phyloP scores from a whole-genome alignment of 169 alveolate genomes.

The Plasmodium vivax region DNA sequence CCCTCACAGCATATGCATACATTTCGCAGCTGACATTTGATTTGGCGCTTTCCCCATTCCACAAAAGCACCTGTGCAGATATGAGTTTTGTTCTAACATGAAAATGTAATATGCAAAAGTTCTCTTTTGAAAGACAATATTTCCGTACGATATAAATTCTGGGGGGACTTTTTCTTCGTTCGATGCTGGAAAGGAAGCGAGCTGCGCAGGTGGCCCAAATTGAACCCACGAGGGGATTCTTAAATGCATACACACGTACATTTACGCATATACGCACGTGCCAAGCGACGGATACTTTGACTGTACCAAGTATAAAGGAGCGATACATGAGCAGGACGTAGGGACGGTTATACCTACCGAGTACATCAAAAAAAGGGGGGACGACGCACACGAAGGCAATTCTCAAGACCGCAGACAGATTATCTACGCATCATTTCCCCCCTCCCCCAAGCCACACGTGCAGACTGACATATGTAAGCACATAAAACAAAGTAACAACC shows the following conservation, averaged over 20 bases:
- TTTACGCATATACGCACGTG: neutral
- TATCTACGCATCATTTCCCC: neutral
- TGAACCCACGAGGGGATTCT: neutral
- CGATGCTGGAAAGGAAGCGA: neutral
- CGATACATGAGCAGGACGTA: neutral
- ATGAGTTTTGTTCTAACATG: constrained; percentile 6
- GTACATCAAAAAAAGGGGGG: neutral
- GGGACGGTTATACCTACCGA: neutral
- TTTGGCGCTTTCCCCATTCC: neutral
- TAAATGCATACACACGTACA: neutral
- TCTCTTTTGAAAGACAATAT: constrained; percentile 15
- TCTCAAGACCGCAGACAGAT: neutral
- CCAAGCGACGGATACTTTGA: neutral
- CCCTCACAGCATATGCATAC: neutral
- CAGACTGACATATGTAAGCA: neutral
- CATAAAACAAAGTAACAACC: neutral
- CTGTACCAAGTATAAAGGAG: neutral
- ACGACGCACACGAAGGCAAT: neutral
- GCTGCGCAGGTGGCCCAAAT: neutral
- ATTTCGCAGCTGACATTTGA: neutral
- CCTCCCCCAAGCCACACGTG: neutral
- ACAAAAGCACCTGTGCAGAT: constrained; percentile 3
- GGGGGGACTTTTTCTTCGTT: neutral
- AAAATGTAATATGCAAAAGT: neutral
- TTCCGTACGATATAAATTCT: neutral